Percentiles rank a stretch among this genome's conserved stretches.
Evolutionary conservation across 495 filamentous ascomycete species (phyloP).

Genomic region (Talaromyces proteolyticus): DNA sequence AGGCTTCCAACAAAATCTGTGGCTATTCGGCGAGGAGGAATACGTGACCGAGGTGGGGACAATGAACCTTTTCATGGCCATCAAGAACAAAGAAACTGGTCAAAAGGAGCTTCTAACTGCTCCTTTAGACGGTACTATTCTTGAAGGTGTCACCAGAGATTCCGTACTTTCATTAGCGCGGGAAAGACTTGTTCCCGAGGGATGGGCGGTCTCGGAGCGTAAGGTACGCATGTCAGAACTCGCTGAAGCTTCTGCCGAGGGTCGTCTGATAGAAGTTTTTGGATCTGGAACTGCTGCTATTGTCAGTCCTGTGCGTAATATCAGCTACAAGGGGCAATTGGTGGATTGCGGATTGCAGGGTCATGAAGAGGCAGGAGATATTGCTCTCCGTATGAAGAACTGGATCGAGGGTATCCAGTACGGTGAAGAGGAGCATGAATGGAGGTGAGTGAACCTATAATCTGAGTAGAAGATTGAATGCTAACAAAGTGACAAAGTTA

Average conservation of each 20-base stretch:
- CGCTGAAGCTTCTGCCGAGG: slow-evolving; percentile 72
- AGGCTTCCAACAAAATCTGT: slow-evolving; percentile 96
- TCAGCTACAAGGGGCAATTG: slow-evolving; percentile 74
- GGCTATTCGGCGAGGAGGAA: slow-evolving; percentile 92
- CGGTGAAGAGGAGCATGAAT: slow-evolving; percentile 82
- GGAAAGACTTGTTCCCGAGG: slow-evolving; percentile 75
- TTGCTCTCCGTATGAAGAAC: slow-evolving; percentile 79
- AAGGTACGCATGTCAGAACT: slow-evolving; percentile 86
- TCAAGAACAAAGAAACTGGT: slow-evolving; percentile 76
- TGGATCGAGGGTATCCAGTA: slow-evolving; percentile 97
- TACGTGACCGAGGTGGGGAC: slow-evolving; percentile 95
- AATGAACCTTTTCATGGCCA: slow-evolving; percentile 91
- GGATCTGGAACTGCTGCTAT: slow-evolving; percentile 83
- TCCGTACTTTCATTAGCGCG: slow-evolving; percentile 76
- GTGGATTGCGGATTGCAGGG: slow-evolving; percentile 74
- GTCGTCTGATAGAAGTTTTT: slow-evolving; percentile 85
- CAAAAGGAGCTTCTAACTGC: slow-evolving; percentile 87
- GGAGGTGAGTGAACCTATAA: slow-evolving; percentile 72
- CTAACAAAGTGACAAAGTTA: slow-evolving; percentile 1
- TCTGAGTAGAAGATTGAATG: too few relatives aligned
- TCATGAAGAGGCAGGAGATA: slow-evolving; percentile 77
- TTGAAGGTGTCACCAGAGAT: slow-evolving; percentile 90
- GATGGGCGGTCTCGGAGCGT: slow-evolving; percentile 82
- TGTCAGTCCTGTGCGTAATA: slow-evolving; percentile 70
- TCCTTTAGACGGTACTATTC: slow-evolving; percentile 93